Evolutionary conservation across 148 eudicot species (phyloP).

Genomic region (Diospyros kaki): DNA sequence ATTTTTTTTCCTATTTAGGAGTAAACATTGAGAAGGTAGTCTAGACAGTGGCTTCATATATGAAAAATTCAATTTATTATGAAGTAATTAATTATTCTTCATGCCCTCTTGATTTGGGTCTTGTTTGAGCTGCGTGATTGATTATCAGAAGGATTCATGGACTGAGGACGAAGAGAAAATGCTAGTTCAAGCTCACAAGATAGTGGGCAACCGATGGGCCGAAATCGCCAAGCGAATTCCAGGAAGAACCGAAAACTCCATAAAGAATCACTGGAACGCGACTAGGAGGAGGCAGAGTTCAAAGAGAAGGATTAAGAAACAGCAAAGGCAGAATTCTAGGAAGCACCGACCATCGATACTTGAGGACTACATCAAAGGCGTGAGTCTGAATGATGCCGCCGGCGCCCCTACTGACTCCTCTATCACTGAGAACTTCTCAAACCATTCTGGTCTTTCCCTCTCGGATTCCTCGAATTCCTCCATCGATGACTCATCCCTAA

Average conservation of each 20-base stretch:
- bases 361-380: neutral
- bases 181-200: conserved; percentile 50
- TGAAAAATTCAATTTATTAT: too few species aligned
- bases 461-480: neutral
- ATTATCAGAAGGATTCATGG: conserved; percentile 58
- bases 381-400: neutral
- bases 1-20: too few species aligned
- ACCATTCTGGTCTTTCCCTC: neutral
- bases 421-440: neutral
- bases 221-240: conserved; percentile 69
- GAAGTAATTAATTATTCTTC: too few species aligned
- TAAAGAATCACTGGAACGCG: conserved; percentile 91
- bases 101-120: too few species aligned
- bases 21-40: too few species aligned
- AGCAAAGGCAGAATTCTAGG: conserved; percentile 8
- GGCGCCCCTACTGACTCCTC: conserved; percentile 10
- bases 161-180: conserved; percentile 71
- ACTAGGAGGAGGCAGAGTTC: conserved; percentile 68
- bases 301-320: conserved; percentile 44
- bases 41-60: too few species aligned
- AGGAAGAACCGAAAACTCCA: conserved; percentile 65
- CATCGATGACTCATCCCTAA: neutral
- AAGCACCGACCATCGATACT: neutral
- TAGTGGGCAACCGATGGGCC: conserved; percentile 72
- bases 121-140: too few species aligned